Base-by-base conservation (phyloP, 2,329 filamentous ascomycete genomes). In the Exophiala viscosa region DNA sequence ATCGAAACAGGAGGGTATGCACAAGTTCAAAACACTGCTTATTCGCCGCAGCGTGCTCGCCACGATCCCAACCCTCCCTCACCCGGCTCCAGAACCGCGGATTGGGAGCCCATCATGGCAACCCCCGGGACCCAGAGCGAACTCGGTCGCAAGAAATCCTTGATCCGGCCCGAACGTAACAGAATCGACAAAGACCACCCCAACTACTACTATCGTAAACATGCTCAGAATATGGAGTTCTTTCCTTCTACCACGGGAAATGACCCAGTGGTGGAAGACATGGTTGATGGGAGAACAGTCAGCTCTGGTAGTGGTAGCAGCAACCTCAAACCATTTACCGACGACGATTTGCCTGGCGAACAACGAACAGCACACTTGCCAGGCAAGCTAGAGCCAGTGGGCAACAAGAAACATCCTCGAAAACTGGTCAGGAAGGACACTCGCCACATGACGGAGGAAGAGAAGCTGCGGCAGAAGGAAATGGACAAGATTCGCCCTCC, bases 141-240 rank as follows among this genome's bases (percentile, higher is more conserved):
- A 13, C 62, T 85, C 52, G 69, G 72, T 55, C 84, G 91, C 63
- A 97, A 97, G 73, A 84, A 87, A 68, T 96, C 89, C 69, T 76
- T 99, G 59, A 85, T 99, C 66, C 81, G 88, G 57, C 93, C 93
- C 1, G 93, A 99, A 72, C 83, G 93, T 60, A 87, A 87, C 65
- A 83, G 87, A 62, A 89, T 95, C 62, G 87, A 91, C 62, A 84
- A 80, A 59, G 87, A 91, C 62, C 90, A 97, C 68, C 90, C 91
- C 11, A 95, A 97, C 69, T 99, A 96, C 67, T 82, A 96, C 72
- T 99, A 99, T 71, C 85, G 90, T 62, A 88, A 95, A 69, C 91
- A 96, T 81, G 90, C 95, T 8, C 88, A 90, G 64, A 88, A 92
- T 60, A 96, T 99, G 90, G 80, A 86, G 50, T 87, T 90, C 4